A percentile compares a stretch with the other conserved stretches of the same genome.
phyloP scores from a whole-genome alignment of 2,329 filamentous ascomycete genomes.

The Keithomyces neogunnii region DNA sequence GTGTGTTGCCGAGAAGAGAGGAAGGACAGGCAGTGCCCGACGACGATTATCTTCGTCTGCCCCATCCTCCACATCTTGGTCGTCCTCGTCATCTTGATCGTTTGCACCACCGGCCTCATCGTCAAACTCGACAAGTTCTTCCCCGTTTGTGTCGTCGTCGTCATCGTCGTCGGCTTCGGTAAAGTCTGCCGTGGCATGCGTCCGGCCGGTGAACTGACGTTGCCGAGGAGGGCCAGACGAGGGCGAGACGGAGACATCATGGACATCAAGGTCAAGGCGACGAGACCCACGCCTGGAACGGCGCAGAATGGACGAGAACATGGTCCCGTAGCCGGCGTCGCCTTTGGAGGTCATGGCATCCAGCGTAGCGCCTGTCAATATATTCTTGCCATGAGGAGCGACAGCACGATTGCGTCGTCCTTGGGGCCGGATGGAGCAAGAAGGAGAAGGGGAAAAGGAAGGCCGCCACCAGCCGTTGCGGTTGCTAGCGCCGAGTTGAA shows the following conservation, averaged over 20 bases:
- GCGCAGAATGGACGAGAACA: constrained; percentile 30
- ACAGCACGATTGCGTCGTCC: constrained; percentile 3
- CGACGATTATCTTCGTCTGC: constrained; percentile 38
- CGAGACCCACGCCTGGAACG: constrained; percentile 23
- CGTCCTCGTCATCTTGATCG: constrained; percentile 34
- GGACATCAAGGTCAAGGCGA: constrained; percentile 23
- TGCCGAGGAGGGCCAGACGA: constrained; percentile 20
- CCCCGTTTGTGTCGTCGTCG: constrained; percentile 33
- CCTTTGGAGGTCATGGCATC: constrained; percentile 7
- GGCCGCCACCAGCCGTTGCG: constrained; percentile 1
- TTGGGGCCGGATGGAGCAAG: not conserved
- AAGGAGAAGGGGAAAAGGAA: constrained; percentile 4
- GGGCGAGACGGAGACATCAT: constrained; percentile 20
- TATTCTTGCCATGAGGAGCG: constrained; percentile 15
- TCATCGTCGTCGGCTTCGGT: constrained; percentile 46
- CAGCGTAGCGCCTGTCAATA: constrained; percentile 15
- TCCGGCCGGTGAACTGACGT: constrained; percentile 18
- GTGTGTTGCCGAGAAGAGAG: constrained; percentile 72
- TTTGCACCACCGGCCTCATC: constrained; percentile 37
- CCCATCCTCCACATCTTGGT: constrained; percentile 34
- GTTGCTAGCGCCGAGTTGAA: constrained; percentile 3
- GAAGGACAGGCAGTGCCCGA: constrained; percentile 42
- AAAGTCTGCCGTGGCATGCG: constrained; percentile 55
- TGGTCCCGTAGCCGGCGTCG: constrained; percentile 13
- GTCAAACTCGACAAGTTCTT: constrained; percentile 24